phyloP scores from a whole-genome alignment of 495 filamentous ascomycete species.

The Neurospora pannonica region DNA sequence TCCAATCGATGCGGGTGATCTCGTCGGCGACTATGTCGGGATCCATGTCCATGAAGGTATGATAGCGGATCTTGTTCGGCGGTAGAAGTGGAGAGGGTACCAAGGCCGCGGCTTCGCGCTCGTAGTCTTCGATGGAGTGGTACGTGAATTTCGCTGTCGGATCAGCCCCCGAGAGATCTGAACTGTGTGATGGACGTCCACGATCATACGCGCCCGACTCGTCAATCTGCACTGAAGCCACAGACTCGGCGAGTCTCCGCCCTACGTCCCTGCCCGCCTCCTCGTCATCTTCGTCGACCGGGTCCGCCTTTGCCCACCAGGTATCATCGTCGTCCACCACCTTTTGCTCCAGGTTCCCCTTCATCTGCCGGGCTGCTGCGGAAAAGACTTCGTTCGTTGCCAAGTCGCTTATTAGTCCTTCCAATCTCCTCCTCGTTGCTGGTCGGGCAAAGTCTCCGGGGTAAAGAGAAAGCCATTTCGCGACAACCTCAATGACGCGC shows the following conservation, averaged over 20 bases:
- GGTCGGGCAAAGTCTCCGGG: constrained; percentile 85
- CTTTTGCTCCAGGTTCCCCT: constrained; percentile 50
- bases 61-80: constrained; percentile 72
- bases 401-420: constrained; percentile 60
- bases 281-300: constrained; percentile 36
- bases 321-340: constrained; percentile 72
- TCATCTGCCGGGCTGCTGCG: constrained; percentile 74
- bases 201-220: constrained; percentile 22
- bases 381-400: constrained; percentile 66
- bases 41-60: constrained; percentile 67
- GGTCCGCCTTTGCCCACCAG: constrained; percentile 64
- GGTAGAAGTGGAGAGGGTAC: constrained; percentile 49
- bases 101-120: constrained; percentile 58
- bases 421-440: constrained; percentile 58
- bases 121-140: constrained; percentile 60
- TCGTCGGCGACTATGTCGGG: constrained; percentile 83
- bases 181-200: constrained; percentile 38
- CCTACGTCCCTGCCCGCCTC: constrained; percentile 6
- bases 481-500: constrained; percentile 70
- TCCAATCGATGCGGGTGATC: constrained; percentile 92
- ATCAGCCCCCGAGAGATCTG: constrained; percentile 30
- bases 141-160: constrained; percentile 37
- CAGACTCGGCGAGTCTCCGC: constrained; percentile 27
- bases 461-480: constrained; percentile 83
- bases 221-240: constrained; percentile 37